Base-by-base conservation (phyloP, 345 rosid species). In the Theobroma cacao region DNA sequence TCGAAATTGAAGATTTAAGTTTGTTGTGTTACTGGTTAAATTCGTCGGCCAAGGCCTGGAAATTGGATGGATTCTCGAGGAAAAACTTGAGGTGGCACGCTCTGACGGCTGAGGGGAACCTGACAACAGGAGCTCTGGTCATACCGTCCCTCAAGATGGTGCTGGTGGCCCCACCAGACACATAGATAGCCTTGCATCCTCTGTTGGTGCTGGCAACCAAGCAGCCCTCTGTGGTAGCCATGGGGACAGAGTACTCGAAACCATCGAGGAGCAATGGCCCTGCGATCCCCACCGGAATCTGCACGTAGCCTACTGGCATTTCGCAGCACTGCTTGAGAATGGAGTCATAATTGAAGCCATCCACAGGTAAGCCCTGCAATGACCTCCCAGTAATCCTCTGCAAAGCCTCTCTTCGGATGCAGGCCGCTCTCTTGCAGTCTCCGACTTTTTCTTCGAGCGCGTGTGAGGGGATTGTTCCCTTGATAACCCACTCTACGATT, bases 191-290 rank as follows among this genome's bases (percentile, higher is more conserved):
- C 76, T 92, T 96, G 65, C 98, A 96, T 13, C 99, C 99, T 80
- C 99, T 85, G 75, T 96, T 96, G 8, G 97, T 80, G 66, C 99
- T 96, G 11, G 99, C 99, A 24, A 92, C 94, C 83, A 96, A 77
- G 77, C 98, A 94, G 0, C 99, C 99, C 82, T 96, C 99, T 0
- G 99, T 96, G 4, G 99, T 96, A 4, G 98, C 98, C 99, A 94
- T 94, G 26, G 99, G 99, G 62, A 96, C 90, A 20, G 86, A 82
- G 72, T 90, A 89, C 89, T 96, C 97, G 7, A n/a, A 80, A 34
- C 97, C 98, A 63, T 96, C 93, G 0, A 94, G 92, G 82, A 94
- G 58, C 86, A 96, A 74, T 0, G 98, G 99, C n/a, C 99, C 98
- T 0, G 97, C 97, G 2, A 94, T 84, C 34, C 99, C 98, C 60